These are phyloP conservation scores for Tolypocladium pustulatum DNA, from an alignment of 2,329 filamentous ascomycete species.

Conservation along the genomic window DNA sequence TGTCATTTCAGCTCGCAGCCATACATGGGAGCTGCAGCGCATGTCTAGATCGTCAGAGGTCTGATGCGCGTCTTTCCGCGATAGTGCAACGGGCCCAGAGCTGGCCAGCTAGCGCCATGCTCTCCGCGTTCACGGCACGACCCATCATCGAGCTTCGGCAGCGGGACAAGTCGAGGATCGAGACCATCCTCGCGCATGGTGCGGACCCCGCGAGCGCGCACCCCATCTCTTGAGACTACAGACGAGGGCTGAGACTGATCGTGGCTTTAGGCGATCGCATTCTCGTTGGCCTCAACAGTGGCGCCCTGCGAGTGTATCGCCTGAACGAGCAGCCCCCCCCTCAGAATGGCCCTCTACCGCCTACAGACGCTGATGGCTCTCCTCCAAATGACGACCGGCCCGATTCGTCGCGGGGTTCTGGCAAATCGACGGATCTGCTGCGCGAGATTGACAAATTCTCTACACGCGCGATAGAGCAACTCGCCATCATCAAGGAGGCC, in stretches of 20 bases:
- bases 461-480: conserved; percentile 77
- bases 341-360: conserved; percentile 20
- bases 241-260: neutral
- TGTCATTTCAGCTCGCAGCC: neutral
- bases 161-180: conserved; percentile 94
- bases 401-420: conserved; percentile 17
- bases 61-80: conserved; percentile 19
- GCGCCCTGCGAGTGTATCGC: conserved; percentile 80
- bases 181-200: conserved; percentile 89
- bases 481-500: conserved; percentile 91
- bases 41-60: conserved; percentile 10
- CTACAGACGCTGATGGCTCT: conserved; percentile 15
- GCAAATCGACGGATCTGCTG: conserved; percentile 67
- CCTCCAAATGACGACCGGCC: conserved; percentile 15
- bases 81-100: conserved; percentile 24
- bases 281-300: conserved; percentile 84
- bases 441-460: conserved; percentile 94
- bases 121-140: conserved; percentile 93
- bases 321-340: conserved; percentile 55
- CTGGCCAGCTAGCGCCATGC: conserved; percentile 54
- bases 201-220: neutral
- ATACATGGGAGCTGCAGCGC: neutral
- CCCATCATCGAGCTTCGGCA: conserved; percentile 94
- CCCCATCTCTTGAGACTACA: conserved; percentile 8
- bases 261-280: conserved; percentile 63